Evolutionary conservation across 345 rosid genomes (phyloP), one percentile per base, ranked within the genome.

Genomic region (Cardamine chenopodiifolia): DNA sequence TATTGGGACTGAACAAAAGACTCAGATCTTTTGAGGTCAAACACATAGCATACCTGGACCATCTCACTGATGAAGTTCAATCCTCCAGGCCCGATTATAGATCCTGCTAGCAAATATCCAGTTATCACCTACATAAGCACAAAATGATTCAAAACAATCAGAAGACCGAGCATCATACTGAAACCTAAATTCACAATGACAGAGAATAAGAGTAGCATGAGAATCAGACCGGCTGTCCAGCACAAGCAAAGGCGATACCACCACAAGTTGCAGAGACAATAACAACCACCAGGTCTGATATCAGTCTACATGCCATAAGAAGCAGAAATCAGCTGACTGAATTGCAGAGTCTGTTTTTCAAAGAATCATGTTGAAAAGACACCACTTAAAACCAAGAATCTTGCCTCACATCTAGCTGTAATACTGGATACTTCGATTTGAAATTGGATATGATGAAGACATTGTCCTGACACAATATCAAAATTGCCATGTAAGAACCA

Each of bases 171-270:
- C 31, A 28, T 35, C 19, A 65, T 13, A 65, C 31, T 61, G 29
- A 26, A 34, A 62, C 39, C 50, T 34, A 68, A 17, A 35, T 26
- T 9, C 6, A 37, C 32, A 73, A 7, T 54, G 56, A 68, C 5
- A 60, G n/a, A 58, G 72, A 50, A 29, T 45, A 45, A 44, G 52
- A 15, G 68, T 58, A 39, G 69, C 9, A 47, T 6, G 34, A 62
- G 32, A 75, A 62, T 22, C 91, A 70, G 78, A 94, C 98, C 88
- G 95, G 97, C 80, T 91, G 97, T 76, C 98, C 96, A 82, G 96
- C 95, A 82, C 96, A 94, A 63, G 97, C 97, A 83, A 94, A 94
- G 39, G 97, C 98, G 73, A 94, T 91, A 77, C 98, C 98, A 81
- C 97, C 98, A 75, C 96, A 89, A 78, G 97, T 88, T 66, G 97